Evolutionary conservation across 495 filamentous ascomycete genomes (phyloP).

Genomic region (Penicillium verhagenii): DNA sequence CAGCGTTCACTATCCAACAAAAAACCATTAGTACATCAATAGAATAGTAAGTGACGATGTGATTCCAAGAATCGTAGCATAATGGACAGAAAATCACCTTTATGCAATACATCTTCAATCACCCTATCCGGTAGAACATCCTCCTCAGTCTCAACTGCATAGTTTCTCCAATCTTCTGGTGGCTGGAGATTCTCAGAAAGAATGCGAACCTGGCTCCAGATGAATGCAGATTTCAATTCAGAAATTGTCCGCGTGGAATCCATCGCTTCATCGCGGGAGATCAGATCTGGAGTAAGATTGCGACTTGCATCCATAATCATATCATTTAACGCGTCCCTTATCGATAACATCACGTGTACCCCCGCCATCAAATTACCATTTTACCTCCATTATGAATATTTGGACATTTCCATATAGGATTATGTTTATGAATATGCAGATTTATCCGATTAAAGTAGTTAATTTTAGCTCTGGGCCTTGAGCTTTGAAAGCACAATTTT

Average conservation of each 20-base stretch:
- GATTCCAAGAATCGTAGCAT: not conserved
- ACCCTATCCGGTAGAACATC: slow-evolving; percentile 51
- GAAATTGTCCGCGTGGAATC: slow-evolving; percentile 51
- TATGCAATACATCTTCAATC: slow-evolving; percentile 56
- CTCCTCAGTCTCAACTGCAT: slow-evolving; percentile 41
- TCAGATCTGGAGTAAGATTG: slow-evolving; percentile 1
- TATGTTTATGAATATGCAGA: no score
- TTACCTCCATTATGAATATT: no score
- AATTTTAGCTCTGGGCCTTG: no score
- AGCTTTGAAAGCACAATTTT: no score
- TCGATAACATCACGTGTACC: slow-evolving; percentile 10
- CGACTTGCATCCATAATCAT: not conserved
- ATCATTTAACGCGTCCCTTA: slow-evolving; percentile 8
- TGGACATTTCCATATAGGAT: no score
- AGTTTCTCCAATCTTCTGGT: slow-evolving; percentile 56
- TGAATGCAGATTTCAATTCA: slow-evolving; percentile 63
- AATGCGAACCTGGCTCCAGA: slow-evolving; percentile 60
- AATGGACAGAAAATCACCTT: slow-evolving; percentile 32
- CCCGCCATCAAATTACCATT: no score
- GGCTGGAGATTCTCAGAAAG: slow-evolving; percentile 56
- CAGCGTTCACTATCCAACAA: slow-evolving; percentile 67
- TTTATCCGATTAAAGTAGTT: no score
- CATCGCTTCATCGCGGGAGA: slow-evolving; percentile 31
- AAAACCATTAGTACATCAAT: not conserved
- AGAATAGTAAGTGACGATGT: not conserved